Evolutionary conservation across 2,329 filamentous ascomycete genomes (phyloP).

Genomic region (Trichoderma lentiforme): DNA sequence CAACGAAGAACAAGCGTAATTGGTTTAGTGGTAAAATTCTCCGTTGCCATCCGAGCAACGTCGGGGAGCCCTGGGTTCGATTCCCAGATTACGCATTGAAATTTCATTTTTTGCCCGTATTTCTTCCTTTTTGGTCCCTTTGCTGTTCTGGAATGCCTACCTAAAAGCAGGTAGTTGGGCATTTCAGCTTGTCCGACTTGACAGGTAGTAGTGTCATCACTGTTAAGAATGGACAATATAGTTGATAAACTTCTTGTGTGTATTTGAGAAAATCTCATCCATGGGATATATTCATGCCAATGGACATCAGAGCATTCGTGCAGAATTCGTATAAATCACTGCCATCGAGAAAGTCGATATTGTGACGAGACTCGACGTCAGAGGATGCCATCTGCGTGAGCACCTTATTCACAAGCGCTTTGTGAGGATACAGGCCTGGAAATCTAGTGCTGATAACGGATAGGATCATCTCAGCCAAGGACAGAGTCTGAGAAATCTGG

Average conservation of each 20-base stretch:
- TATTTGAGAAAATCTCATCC: background rate
- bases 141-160: background rate
- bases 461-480: background rate
- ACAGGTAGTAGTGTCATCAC: background rate
- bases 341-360: constrained; percentile 8
- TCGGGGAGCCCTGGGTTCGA: constrained; percentile 21
- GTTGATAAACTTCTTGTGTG: background rate
- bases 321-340: constrained; percentile 10
- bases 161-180: background rate
- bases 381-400: background rate
- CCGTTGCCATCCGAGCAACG: constrained; percentile 20
- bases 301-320: background rate
- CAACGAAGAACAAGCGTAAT: constrained; percentile 14
- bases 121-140: background rate
- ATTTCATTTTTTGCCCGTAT: background rate
- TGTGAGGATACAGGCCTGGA: background rate
- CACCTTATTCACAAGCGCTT: background rate
- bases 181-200: background rate
- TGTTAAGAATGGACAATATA: background rate
- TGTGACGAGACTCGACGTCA: background rate
- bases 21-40: constrained; percentile 21
- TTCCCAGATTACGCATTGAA: constrained; percentile 19
- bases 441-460: constrained; percentile 11
- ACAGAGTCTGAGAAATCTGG: background rate
- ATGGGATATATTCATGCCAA: background rate